phyloP scores from a whole-genome alignment of 2,329 filamentous ascomycete genomes.

The Raffaelea ambrosiae region DNA sequence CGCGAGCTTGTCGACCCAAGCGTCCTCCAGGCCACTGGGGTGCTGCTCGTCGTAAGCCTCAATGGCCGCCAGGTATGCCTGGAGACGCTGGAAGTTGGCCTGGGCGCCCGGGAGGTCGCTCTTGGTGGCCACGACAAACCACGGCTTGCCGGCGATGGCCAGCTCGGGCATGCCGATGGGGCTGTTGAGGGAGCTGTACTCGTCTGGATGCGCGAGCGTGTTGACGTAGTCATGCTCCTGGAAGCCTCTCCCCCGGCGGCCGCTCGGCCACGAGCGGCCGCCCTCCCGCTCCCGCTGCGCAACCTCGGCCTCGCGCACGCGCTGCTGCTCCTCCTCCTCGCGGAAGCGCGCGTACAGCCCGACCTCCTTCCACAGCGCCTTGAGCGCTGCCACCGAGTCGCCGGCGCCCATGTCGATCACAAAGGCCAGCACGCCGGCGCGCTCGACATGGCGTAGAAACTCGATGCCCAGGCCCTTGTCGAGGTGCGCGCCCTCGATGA shows the following conservation, averaged over 20 bases:
- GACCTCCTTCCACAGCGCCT: conserved; percentile 84
- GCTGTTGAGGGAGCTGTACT: conserved; percentile 16
- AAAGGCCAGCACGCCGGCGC: conserved; percentile 86
- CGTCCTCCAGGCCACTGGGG: conserved; percentile 56
- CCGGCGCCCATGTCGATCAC: conserved; percentile 78
- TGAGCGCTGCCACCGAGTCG: conserved; percentile 69
- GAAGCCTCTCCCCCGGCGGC: too few species aligned
- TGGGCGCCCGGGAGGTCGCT: conserved; percentile 74
- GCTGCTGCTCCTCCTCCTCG: conserved; percentile 61
- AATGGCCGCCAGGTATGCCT: conserved; percentile 61
- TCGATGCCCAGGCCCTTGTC: conserved; percentile 85
- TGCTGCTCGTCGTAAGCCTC: conserved; percentile 56
- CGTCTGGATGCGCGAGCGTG: not conserved
- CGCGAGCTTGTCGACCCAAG: conserved; percentile 53
- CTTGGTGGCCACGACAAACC: conserved; percentile 94
- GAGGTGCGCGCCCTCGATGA: conserved; percentile 87
- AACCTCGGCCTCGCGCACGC: conserved; percentile 47
- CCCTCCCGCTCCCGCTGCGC: conserved; percentile 41
- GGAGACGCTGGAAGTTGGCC: conserved; percentile 64
- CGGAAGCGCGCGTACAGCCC: conserved; percentile 74
- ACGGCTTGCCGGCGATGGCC: conserved; percentile 88
- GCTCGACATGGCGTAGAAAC: conserved; percentile 90
- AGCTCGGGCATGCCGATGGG: conserved; percentile 30
- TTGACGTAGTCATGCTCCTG: not conserved
- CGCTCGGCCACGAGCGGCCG: too few species aligned